Evolutionary conservation across 371 early-diverging fungal genomes (phyloP).

Genomic region (Mortierella sp.): DNA sequence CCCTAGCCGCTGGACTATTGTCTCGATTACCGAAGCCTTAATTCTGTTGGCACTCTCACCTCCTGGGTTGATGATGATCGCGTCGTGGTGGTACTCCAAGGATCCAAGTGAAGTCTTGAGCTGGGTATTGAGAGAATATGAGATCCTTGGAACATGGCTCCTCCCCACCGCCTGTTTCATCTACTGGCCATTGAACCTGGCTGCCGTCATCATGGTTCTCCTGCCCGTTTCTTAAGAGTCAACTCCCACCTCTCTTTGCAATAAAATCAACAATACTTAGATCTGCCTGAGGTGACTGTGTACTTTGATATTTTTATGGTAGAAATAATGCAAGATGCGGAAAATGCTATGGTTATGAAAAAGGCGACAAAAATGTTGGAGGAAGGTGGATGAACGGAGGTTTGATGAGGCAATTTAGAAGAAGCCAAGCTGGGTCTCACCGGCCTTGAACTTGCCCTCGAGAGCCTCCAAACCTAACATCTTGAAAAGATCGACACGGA

Average conservation of each 20-base stretch:
- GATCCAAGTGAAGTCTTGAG: constrained; percentile 52
- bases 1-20: constrained; percentile 53
- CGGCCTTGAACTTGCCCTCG: constrained; percentile 36
- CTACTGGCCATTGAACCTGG: constrained; percentile 81
- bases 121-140: constrained; percentile 68
- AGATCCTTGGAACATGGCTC: constrained; percentile 73
- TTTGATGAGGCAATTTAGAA: constrained; percentile 23
- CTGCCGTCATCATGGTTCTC: constrained; percentile 52
- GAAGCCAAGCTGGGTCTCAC: constrained; percentile 44
- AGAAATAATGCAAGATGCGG: constrained; percentile 13
- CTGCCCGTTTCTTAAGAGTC: constrained; percentile 33
- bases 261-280: neutral
- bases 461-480: constrained; percentile 47
- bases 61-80: constrained; percentile 61
- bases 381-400: neutral
- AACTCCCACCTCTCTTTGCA: neutral
- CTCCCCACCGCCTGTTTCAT: constrained; percentile 70
- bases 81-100: constrained; percentile 42
- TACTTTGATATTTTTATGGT: neutral
- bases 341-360: neutral
- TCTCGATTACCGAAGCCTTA: constrained; percentile 59
- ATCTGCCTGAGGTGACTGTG: neutral
- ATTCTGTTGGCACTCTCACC: constrained; percentile 67
- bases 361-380: neutral
- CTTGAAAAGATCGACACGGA: constrained; percentile 75